phyloP scores from a whole-genome alignment of 108 stramenopile species.

The Craspedostauros australis region DNA sequence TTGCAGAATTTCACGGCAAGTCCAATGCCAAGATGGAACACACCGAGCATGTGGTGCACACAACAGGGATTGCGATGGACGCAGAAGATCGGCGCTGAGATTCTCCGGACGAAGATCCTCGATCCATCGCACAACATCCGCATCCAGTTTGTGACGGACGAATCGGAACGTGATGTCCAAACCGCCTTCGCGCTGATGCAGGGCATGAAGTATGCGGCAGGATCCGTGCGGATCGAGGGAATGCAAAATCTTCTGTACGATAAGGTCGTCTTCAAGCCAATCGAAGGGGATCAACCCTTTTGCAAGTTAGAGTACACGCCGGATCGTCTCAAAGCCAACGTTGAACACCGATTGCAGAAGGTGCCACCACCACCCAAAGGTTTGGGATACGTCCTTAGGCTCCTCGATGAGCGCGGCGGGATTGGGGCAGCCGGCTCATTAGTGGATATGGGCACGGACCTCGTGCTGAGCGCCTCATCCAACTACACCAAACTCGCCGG shows the following conservation, averaged over 20 bases:
- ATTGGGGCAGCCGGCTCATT: slow-evolving; percentile 1
- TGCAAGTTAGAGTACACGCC: background rate
- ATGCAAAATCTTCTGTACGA: background rate
- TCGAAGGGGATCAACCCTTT: background rate
- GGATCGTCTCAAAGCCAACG: background rate
- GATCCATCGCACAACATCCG: background rate
- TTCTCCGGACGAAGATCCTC: background rate
- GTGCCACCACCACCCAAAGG: slow-evolving; percentile 1
- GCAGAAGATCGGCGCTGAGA: slow-evolving; percentile 5
- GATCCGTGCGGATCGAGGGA: background rate
- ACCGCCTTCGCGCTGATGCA: slow-evolving; percentile 8
- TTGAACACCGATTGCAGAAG: slow-evolving; percentile 6
- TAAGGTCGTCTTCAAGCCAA: background rate
- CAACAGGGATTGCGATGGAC: slow-evolving; percentile 8
- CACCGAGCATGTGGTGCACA: slow-evolving; percentile 13
- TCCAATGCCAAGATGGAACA: slow-evolving; percentile 11
- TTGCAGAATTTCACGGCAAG: background rate
- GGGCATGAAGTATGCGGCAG: background rate
- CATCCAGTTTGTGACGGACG: slow-evolving; percentile 11
- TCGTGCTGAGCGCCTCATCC: background rate
- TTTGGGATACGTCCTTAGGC: background rate
- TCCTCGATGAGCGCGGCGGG: background rate
- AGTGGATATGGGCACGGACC: background rate
- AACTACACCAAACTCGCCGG: slow-evolving; percentile 1
- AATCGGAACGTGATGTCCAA: slow-evolving; percentile 13